phyloP scores from a whole-genome alignment of 176 grass and related monocot genomes.

The Triticum dicoccoides region DNA sequence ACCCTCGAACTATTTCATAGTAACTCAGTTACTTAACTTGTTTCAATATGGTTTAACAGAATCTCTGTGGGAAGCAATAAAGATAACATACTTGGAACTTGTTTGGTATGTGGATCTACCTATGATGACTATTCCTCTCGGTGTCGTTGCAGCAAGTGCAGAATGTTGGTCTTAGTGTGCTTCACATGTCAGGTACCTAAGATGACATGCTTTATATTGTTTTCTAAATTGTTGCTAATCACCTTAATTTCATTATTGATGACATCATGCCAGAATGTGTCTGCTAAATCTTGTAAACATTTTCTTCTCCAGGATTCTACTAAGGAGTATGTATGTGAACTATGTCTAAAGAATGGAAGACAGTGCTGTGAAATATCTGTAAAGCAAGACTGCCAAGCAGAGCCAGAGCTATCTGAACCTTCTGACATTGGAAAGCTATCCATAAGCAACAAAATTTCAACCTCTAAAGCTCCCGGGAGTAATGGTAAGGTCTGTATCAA shows the following conservation, averaged over 20 bases:
- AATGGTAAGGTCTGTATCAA: slow-evolving; percentile 96
- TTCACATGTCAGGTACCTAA: slow-evolving; percentile 50
- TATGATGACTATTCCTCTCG: slow-evolving; percentile 84
- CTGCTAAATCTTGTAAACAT: neutral
- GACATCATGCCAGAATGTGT: neutral
- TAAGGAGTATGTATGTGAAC: slow-evolving; percentile 64
- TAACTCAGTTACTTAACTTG: slow-evolving; percentile 8
- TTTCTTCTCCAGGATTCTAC: slow-evolving; percentile 39
- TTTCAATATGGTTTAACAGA: slow-evolving; percentile 32
- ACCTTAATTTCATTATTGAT: neutral
- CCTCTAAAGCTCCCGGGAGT: slow-evolving; percentile 29
- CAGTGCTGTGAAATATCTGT: slow-evolving; percentile 22
- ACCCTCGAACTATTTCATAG: neutral
- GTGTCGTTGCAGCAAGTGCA: slow-evolving; percentile 70
- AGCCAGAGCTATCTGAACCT: slow-evolving; percentile 35
- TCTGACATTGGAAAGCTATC: slow-evolving; percentile 6
- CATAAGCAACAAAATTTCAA: slow-evolving; percentile 20
- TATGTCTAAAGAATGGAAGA: slow-evolving; percentile 70
- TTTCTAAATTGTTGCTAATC: slow-evolving; percentile 11
- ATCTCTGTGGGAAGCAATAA: slow-evolving; percentile 79
- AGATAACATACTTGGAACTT: slow-evolving; percentile 56
- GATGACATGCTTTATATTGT: neutral
- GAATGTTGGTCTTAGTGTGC: slow-evolving; percentile 88
- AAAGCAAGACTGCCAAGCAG: slow-evolving; percentile 28
- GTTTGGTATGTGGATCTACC: slow-evolving; percentile 68